Conservation (phyloP, 768 basidiomycete genomes). For the Mycena metata region DNA sequence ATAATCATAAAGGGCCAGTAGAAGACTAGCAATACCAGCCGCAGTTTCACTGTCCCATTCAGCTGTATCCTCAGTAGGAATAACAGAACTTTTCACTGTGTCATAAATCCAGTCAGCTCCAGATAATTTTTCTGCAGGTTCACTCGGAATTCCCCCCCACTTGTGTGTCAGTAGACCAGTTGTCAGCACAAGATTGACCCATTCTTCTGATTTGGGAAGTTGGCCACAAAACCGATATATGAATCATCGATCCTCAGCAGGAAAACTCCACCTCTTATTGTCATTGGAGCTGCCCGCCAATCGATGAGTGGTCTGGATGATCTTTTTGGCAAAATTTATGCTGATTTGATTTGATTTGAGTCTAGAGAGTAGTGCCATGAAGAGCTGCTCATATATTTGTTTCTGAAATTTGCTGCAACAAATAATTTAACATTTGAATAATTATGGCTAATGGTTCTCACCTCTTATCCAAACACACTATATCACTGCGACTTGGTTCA, state of each 20-base stretch:
- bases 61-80: background rate
- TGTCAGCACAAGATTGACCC: background rate
- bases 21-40: conserved; percentile 1
- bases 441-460: background rate
- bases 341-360: background rate
- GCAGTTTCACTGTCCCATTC: background rate
- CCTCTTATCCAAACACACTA: background rate
- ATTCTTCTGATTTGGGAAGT: background rate
- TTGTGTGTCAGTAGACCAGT: background rate
- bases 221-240: background rate
- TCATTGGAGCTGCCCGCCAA: background rate
- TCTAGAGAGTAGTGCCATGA: background rate
- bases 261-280: background rate
- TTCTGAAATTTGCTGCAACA: no score
- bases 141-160: background rate
- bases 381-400: background rate
- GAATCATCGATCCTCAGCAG: background rate
- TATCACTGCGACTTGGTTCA: background rate
- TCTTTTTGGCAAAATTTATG: background rate
- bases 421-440: no score
- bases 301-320: background rate
- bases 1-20: background rate
- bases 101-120: background rate
- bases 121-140: background rate
- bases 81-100: background rate